A percentile compares a stretch with the other conserved stretches of the same genome.
phyloP scores from a whole-genome alignment of 1,284 basidiomycete genomes.

The Sporisorium reilianum region DNA sequence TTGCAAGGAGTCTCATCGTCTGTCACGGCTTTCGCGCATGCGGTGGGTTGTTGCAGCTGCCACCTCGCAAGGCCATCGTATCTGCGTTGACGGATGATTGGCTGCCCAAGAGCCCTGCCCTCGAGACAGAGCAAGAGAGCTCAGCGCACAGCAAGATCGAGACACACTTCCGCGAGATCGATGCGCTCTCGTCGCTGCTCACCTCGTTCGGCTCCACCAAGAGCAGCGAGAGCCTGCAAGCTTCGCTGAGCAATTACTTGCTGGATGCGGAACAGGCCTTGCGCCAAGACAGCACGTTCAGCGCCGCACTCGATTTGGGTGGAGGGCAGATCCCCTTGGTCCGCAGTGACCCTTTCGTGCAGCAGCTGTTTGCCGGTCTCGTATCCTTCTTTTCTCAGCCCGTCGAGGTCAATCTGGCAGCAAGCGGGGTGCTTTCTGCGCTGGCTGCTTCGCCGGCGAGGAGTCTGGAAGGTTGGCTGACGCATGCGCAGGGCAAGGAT shows the following conservation, averaged over 20 bases:
- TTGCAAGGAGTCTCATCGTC: conserved; percentile 48
- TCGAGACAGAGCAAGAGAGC: neutral
- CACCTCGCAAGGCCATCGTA: conserved; percentile 13
- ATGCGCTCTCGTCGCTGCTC: conserved; percentile 37
- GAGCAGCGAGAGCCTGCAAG: conserved; percentile 28
- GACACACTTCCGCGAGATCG: conserved; percentile 40
- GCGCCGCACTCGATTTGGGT: conserved; percentile 21
- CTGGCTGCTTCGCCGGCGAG: conserved; percentile 85
- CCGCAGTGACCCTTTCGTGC: conserved; percentile 81
- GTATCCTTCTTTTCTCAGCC: conserved; percentile 84
- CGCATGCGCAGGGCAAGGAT: conserved; percentile 72
- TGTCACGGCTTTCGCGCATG: conserved; percentile 53
- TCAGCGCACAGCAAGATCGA: conserved; percentile 17
- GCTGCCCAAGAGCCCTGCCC: conserved; percentile 7
- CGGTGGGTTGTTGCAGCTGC: conserved; percentile 30
- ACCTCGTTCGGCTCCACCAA: conserved; percentile 17
- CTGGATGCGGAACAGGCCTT: conserved; percentile 78
- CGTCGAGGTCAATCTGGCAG: conserved; percentile 86
- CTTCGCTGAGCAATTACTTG: conserved; percentile 74
- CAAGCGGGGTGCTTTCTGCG: conserved; percentile 83
- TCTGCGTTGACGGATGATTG: conserved; percentile 15
- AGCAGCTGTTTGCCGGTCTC: conserved; percentile 78
- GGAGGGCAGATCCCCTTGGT: conserved; percentile 73
- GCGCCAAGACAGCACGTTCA: conserved; percentile 53
- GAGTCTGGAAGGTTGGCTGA: conserved; percentile 86